Conservation (phyloP, 768 basidiomycete genomes). For the Trametes villosa region DNA sequence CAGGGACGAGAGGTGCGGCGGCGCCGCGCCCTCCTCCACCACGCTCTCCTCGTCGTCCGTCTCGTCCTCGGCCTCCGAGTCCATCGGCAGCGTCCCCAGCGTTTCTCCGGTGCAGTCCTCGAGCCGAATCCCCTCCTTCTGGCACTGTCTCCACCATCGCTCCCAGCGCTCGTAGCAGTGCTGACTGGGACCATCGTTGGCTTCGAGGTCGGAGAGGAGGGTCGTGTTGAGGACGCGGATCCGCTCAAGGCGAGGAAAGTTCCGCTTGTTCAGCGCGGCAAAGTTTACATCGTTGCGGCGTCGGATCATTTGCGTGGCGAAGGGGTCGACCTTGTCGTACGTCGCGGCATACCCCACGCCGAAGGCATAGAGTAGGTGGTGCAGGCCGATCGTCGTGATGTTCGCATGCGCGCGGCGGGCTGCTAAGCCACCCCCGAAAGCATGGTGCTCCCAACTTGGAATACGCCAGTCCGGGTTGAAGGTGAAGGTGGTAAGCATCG, state of each 20-base stretch:
- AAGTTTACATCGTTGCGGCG: slow-evolving; percentile 72
- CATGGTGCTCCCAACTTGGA: slow-evolving; percentile 27
- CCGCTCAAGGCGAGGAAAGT: slow-evolving; percentile 64
- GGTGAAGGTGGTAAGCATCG: slow-evolving; percentile 60
- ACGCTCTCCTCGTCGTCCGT: slow-evolving; percentile 31
- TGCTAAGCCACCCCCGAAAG: slow-evolving; percentile 39
- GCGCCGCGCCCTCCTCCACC: slow-evolving; percentile 33
- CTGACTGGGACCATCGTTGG: slow-evolving; percentile 50
- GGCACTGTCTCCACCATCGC: slow-evolving; percentile 66
- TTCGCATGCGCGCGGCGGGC: slow-evolving; percentile 57
- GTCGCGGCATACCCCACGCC: slow-evolving; percentile 59
- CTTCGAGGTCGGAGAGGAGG: slow-evolving; percentile 62
- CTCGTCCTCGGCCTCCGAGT: slow-evolving; percentile 37
- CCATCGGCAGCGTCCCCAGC: slow-evolving; percentile 51
- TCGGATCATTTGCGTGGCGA: slow-evolving; percentile 45
- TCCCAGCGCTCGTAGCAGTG: slow-evolving; percentile 60
- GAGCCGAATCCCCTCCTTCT: slow-evolving; percentile 53
- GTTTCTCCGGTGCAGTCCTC: slow-evolving; percentile 78
- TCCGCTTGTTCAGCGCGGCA: slow-evolving; percentile 50
- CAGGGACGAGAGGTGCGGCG: slow-evolving; percentile 45
- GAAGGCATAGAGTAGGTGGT: slow-evolving; percentile 72
- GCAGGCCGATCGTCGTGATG: slow-evolving; percentile 66
- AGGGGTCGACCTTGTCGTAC: slow-evolving; percentile 45
- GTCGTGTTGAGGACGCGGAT: slow-evolving; percentile 61
- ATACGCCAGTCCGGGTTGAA: slow-evolving; percentile 82